phyloP scores from a whole-genome alignment of 768 basidiomycete genomes.

The Pleurotus sapidus region DNA sequence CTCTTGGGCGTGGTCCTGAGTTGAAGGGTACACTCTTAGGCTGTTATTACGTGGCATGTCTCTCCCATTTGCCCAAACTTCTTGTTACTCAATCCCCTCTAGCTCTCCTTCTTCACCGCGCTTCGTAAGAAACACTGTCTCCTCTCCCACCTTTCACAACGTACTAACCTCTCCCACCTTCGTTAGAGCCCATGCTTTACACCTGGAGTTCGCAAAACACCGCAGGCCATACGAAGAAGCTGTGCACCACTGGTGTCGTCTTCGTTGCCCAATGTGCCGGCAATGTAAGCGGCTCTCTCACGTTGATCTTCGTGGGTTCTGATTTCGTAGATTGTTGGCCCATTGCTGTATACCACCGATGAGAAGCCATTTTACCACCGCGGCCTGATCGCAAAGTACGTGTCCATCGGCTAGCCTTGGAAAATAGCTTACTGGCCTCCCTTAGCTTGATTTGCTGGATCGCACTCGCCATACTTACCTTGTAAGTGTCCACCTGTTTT shows the following conservation, averaged over 20 bases:
- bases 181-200: constrained; percentile 35
- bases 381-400: constrained; percentile 35
- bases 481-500: constrained; percentile 19
- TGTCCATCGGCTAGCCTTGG: neutral
- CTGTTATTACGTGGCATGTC: constrained; percentile 36
- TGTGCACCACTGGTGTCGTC: constrained; percentile 37
- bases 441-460: constrained; percentile 37
- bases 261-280: constrained; percentile 46
- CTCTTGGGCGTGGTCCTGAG: constrained; percentile 27
- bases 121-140: constrained; percentile 20
- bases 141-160: neutral
- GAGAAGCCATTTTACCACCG: constrained; percentile 36
- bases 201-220: constrained; percentile 40
- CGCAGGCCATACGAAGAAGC: constrained; percentile 40
- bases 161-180: neutral
- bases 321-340: constrained; percentile 27
- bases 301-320: neutral
- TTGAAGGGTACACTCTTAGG: constrained; percentile 27
- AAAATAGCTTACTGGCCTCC: neutral
- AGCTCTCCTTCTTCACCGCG: constrained; percentile 34
- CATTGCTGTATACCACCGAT: constrained; percentile 32
- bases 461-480: constrained; percentile 27
- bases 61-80: neutral
- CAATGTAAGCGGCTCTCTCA: constrained; percentile 24
- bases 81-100: neutral